phyloP scores from a whole-genome alignment of 176 grass and related monocot genomes.

The Urochloa ruziziensis region DNA sequence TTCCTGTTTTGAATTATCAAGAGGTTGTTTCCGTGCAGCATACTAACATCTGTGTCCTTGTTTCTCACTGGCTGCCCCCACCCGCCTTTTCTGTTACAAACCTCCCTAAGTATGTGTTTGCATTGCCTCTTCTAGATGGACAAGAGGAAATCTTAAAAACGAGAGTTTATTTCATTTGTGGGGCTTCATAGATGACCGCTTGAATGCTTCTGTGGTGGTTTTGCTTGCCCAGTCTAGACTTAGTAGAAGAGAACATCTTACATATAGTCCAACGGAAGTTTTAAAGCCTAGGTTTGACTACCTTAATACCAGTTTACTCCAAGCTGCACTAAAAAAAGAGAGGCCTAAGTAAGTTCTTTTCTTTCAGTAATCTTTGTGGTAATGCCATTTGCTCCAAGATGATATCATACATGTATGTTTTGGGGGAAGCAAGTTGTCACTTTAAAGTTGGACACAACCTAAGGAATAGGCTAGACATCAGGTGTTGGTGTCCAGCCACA shows the following conservation, averaged over 20 bases:
- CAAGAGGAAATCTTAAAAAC: not conserved
- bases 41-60: no score
- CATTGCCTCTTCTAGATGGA: not conserved
- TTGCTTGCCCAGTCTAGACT: not conserved
- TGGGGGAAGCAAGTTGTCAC: not conserved
- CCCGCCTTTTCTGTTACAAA: no score
- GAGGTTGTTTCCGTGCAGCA: no score
- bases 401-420: not conserved
- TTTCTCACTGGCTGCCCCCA: no score
- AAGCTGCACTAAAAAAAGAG: not conserved
- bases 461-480: no score
- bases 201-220: not conserved
- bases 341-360: not conserved
- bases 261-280: not conserved
- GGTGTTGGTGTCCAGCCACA: no score
- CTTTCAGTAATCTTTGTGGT: not conserved
- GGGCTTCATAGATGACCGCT: not conserved
- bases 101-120: not conserved
- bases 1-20: no score
- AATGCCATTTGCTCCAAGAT: not conserved
- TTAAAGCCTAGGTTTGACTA: not conserved
- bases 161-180: not conserved
- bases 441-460: no score
- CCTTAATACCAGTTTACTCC: not conserved
- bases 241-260: not conserved